Evolutionary conservation across 2,329 filamentous ascomycete genomes (phyloP), one percentile per base, ranked within the genome.

Genomic region (Dactylonectria macrodidyma): DNA sequence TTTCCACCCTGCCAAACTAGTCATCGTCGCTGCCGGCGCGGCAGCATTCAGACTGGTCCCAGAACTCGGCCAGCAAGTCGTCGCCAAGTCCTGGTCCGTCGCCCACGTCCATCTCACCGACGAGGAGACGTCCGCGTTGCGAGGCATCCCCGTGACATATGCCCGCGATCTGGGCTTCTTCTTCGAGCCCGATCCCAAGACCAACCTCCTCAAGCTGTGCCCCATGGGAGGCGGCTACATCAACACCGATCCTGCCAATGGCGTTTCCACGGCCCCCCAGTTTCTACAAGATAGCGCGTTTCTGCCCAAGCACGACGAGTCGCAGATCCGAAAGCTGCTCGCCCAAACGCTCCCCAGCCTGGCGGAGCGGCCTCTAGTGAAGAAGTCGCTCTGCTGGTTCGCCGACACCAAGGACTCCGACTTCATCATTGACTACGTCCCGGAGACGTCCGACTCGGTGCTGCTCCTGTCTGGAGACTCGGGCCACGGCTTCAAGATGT

Each of bases 401-500:
- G 88, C 88, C 0, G 90, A 92, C 71, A 89, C 88, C 0, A 81
- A 78, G 8, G 87, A 90, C 71, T 89, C 88, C 0, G 87, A 91
- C 54, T 91, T 85, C 69, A 84, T 89, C 56, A 83, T 91, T 50
- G 89, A 91, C 73, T 88, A 84, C 60, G 85, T 91, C 1, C 89
- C 89, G 0, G 76, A 80, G 1, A 86, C 82, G 1, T 78, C 79
- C 2, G 84, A 82, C 1, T 71, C 73, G 0, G 80, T 90, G 2
- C 76, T 91, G 2, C 74, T 89, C 0, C 69, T 87, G 1, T 85
- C 86, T 0, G 89, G 89, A 0, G 89, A 91, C 72, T 91, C 88
- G 1, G 89, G 88, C 0, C 89, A 91, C 72, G 87, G 85, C 0
- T 91, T 90, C 76, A 91, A 91, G 78, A 88, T 91, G 84, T 84